phyloP scores from a whole-genome alignment of 345 rosid species.

The Dovyalis caffra region DNA sequence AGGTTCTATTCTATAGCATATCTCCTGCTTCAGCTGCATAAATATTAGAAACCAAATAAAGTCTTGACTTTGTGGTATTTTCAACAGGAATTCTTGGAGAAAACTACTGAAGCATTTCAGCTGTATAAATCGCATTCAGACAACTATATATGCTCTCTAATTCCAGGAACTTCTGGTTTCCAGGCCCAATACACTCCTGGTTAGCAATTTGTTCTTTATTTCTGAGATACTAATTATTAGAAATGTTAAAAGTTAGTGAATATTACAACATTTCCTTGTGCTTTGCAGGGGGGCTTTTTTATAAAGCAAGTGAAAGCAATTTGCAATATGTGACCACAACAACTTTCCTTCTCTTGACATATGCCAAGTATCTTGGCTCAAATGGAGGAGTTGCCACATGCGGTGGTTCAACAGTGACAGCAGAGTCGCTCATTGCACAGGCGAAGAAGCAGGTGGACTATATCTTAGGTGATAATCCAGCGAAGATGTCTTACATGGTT shows the following conservation, averaged over 20 bases:
- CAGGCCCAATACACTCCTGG: constrained; percentile 73
- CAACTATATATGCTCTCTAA: constrained; percentile 62
- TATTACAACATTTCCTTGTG: not conserved
- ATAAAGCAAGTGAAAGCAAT: constrained; percentile 91
- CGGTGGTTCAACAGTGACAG: constrained; percentile 36
- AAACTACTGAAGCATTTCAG: constrained; percentile 43
- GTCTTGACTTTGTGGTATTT: not conserved
- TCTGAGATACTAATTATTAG: not conserved
- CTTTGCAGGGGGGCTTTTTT: constrained; percentile 72
- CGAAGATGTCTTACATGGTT: constrained; percentile 81
- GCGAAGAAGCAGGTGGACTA: constrained; percentile 85
- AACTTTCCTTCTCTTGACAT: constrained; percentile 78
- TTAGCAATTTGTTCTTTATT: not conserved
- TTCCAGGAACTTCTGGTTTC: constrained; percentile 55
- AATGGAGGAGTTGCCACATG: constrained; percentile 44
- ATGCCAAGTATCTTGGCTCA: constrained; percentile 65
- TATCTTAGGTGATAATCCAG: constrained; percentile 80
- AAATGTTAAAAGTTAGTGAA: not conserved
- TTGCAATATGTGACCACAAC: constrained; percentile 95
- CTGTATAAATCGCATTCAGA: constrained; percentile 61
- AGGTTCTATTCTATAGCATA: constrained; percentile 39
- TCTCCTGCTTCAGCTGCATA: not conserved
- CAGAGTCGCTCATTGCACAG: constrained; percentile 39
- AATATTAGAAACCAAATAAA: not conserved
- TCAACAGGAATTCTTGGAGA: constrained; percentile 57